phyloP scores from a whole-genome alignment of 768 basidiomycete species.

The Amanita rimosa region DNA sequence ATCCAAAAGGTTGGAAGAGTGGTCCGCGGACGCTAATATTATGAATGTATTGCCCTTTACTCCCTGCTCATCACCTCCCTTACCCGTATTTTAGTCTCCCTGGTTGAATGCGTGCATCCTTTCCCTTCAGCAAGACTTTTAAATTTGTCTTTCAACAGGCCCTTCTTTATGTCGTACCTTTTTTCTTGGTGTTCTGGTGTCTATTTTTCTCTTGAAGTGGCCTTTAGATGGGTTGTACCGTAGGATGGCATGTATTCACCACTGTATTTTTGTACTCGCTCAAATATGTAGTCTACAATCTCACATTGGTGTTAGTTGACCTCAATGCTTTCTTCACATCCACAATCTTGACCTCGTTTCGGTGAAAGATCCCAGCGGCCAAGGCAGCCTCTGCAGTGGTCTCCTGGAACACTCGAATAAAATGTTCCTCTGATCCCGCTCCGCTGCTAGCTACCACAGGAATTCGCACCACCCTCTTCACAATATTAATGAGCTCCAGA shows the following conservation, averaged over 20 bases:
- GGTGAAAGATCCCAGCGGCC: constrained; percentile 96
- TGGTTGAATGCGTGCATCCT: background rate
- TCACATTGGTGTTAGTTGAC: constrained; percentile 14
- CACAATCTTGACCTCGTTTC: constrained; percentile 73
- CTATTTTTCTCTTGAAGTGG: background rate
- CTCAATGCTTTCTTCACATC: constrained; percentile 62
- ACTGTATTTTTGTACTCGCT: constrained; percentile 2
- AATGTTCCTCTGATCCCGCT: constrained; percentile 75
- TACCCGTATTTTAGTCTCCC: background rate
- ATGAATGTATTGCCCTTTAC: background rate
- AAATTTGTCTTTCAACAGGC: background rate
- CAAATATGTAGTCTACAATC: constrained; percentile 5
- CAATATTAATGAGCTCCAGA: constrained; percentile 64
- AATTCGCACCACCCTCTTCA: constrained; percentile 68
- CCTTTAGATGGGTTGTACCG: constrained; percentile 10
- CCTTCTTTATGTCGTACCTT: background rate
- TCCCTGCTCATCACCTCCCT: background rate
- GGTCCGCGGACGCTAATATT: constrained; percentile 43
- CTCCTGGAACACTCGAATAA: constrained; percentile 72
- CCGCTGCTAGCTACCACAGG: constrained; percentile 95
- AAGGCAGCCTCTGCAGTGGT: constrained; percentile 85
- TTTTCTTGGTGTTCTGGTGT: background rate
- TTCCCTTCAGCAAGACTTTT: background rate
- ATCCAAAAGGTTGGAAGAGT: constrained; percentile 72
- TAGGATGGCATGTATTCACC: constrained; percentile 1